Conservation (phyloP, 2,329 filamentous ascomycete genomes). For the Penicillium freii region DNA sequence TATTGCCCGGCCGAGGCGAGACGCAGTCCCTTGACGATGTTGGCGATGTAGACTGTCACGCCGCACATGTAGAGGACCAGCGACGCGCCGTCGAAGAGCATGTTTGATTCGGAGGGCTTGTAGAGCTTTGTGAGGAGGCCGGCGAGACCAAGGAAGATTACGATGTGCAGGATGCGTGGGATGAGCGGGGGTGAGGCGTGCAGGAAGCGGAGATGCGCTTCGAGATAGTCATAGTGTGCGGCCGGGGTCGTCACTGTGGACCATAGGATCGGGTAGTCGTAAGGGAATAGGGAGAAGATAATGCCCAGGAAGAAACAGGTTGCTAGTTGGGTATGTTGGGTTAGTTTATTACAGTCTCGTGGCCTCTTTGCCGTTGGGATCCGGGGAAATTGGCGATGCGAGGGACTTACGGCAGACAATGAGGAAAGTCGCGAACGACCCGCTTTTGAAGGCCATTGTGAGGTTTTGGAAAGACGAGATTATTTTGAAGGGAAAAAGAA, state of each 20-base stretch:
- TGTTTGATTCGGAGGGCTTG: slow-evolving; percentile 87
- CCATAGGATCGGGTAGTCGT: slow-evolving; percentile 60
- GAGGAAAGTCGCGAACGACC: slow-evolving; percentile 91
- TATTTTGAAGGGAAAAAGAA: slow-evolving; percentile 4
- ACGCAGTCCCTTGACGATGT: slow-evolving; percentile 91
- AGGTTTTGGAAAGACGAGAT: background rate
- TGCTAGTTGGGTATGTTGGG: slow-evolving; percentile 50
- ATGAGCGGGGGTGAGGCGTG: slow-evolving; percentile 91
- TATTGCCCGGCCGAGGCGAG: slow-evolving; percentile 74
- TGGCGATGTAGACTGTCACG: slow-evolving; percentile 88
- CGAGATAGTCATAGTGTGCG: slow-evolving; percentile 79
- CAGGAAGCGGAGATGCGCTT: slow-evolving; percentile 85
- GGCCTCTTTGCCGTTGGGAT: slow-evolving; percentile 5
- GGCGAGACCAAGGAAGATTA: slow-evolving; percentile 80
- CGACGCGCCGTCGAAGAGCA: slow-evolving; percentile 81
- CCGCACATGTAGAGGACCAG: slow-evolving; percentile 77
- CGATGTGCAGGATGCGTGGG: slow-evolving; percentile 88
- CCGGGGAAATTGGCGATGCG: slow-evolving; percentile 1
- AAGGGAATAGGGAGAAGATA: slow-evolving; percentile 93
- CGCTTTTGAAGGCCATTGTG: slow-evolving; percentile 41
- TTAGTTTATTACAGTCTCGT: slow-evolving; percentile 10
- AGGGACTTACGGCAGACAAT: slow-evolving; percentile 82
- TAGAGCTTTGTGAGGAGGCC: slow-evolving; percentile 95
- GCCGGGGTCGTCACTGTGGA: slow-evolving; percentile 41
- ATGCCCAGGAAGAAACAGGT: slow-evolving; percentile 98